phyloP scores from a whole-genome alignment of 805 yeast genomes.

The Alloascoidea hylecoeti region DNA sequence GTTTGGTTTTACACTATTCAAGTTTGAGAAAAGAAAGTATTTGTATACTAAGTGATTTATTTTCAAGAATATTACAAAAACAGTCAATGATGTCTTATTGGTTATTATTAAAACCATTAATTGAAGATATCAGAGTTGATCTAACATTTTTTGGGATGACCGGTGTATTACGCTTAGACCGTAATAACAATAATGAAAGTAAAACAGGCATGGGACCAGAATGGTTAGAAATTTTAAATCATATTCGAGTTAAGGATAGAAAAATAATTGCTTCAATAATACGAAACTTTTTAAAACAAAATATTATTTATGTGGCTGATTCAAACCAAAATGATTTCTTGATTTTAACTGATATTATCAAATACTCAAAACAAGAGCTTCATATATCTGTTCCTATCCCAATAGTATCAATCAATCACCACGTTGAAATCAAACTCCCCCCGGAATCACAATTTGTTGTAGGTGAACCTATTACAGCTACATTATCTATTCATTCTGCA shows the following conservation, averaged over 20 bases:
- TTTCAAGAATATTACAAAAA: slow-evolving; percentile 7
- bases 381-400: slow-evolving; percentile 33
- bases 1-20: slow-evolving; percentile 20
- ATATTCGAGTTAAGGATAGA: background rate
- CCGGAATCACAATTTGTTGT: slow-evolving; percentile 32
- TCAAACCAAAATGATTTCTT: no score
- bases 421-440: slow-evolving; percentile 16
- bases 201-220: background rate
- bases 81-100: slow-evolving; percentile 11
- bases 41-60: slow-evolving; percentile 5
- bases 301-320: no score
- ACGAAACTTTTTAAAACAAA: no score
- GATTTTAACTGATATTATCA: no score
- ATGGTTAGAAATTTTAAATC: background rate
- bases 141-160: background rate
- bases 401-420: slow-evolving; percentile 26
- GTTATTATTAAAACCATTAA: slow-evolving; percentile 12
- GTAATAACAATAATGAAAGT: no score
- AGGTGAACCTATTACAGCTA: slow-evolving; percentile 46
- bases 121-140: slow-evolving; percentile 2
- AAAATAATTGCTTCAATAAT: background rate
- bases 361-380: background rate
- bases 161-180: background rate
- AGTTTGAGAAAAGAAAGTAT: slow-evolving; percentile 2
- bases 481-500: slow-evolving; percentile 26